Conservation (phyloP, 768 basidiomycete genomes). For the Termitomyces sp. region DNA sequence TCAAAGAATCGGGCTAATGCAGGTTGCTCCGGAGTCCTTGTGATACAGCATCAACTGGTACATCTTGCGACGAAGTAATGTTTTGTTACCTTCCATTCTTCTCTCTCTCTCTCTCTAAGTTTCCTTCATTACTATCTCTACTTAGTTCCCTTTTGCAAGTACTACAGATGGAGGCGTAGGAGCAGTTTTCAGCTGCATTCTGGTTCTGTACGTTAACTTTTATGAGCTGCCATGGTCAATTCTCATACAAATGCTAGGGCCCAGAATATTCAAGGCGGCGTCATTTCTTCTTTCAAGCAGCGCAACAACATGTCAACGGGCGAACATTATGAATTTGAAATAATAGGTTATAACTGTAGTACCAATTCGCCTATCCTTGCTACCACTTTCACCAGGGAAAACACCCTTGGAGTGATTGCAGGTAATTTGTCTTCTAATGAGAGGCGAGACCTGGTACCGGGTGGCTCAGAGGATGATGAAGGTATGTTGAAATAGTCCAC, state of each 20-base stretch:
- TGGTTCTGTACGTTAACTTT: conserved; percentile 6
- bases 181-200: conserved; percentile 15
- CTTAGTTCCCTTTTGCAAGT: conserved; percentile 19
- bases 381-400: background rate
- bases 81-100: background rate
- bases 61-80: conserved; percentile 15
- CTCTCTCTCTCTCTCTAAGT: background rate
- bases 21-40: conserved; percentile 11
- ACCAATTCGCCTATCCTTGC: background rate
- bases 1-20: conserved; percentile 5
- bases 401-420: background rate
- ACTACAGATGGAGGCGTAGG: conserved; percentile 16
- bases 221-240: background rate
- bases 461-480: conserved; percentile 8
- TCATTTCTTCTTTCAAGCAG: conserved; percentile 15
- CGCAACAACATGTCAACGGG: conserved; percentile 1
- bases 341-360: conserved; percentile 11
- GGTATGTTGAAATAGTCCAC: background rate
- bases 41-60: conserved; percentile 2
- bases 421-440: background rate
- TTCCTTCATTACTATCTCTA: too few species aligned
- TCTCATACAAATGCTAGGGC: background rate
- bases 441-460: conserved; percentile 13
- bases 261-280: conserved; percentile 17
- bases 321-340: conserved; percentile 10